Conservation (phyloP, 257 asterid genomes). For the Plectranthus barbatus region DNA sequence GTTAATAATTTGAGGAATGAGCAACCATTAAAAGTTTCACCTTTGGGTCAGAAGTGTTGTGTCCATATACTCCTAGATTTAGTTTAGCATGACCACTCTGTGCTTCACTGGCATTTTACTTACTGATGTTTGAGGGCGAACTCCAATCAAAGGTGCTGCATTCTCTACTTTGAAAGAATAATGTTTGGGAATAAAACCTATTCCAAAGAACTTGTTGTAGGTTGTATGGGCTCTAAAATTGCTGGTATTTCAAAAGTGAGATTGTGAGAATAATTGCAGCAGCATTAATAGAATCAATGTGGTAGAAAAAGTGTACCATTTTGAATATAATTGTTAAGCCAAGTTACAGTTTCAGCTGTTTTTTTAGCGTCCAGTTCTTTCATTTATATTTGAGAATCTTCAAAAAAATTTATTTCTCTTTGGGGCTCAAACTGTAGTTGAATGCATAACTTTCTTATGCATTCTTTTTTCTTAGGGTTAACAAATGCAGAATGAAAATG, state of each 20-base stretch:
- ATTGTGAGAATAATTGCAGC: background rate
- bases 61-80: background rate
- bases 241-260: background rate
- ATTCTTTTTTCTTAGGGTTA: conserved; percentile 44
- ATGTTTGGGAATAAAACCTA: background rate
- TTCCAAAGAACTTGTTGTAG: background rate
- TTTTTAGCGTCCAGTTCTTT: background rate
- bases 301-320: background rate
- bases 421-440: conserved; percentile 10
- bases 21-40: background rate
- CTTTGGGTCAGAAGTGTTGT: no score
- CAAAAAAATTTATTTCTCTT: conserved; percentile 3
- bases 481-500: conserved; percentile 85
- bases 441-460: conserved; percentile 13
- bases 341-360: background rate
- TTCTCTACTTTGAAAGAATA: background rate
- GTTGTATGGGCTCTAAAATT: background rate
- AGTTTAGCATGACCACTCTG: background rate
- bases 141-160: background rate
- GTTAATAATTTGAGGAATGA: conserved; percentile 4
- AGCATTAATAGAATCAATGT: background rate
- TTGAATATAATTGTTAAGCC: background rate
- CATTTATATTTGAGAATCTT: background rate
- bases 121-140: background rate
- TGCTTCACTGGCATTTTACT: no score